Evolutionary conservation across 164 flowering plant species (phyloP), one percentile per base, ranked within the genome.

Genomic region (Umbilicus rupestris): DNA sequence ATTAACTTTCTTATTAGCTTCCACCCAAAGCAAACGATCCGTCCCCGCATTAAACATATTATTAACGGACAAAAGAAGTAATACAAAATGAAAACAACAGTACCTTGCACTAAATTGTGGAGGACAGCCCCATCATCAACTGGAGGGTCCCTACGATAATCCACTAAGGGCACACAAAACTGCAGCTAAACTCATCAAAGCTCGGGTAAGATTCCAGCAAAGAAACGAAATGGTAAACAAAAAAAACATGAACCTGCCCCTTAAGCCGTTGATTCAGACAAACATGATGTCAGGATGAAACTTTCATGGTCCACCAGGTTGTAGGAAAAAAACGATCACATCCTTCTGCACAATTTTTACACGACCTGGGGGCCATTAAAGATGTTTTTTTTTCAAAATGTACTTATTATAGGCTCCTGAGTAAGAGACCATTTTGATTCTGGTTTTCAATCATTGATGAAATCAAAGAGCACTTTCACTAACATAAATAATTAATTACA

Each of bases 141-240:
- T 67, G 73, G 71, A 65, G 74, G 81, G 79, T 62, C 76, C 79
- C 78, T 60, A 55, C 20, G 2, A 63, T 64, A 63, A 31, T 22
- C 82, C 83, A 83, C 75, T 75, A 16, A 67, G 80, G 81, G 73
- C 17, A 28, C 44, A 68, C 84, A 78, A 49, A 52, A 26, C 69
- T 72, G 65, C 74, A 76, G 66, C 67, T 62, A 69, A 79, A 66
- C 63, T 72, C 75, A 66, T 62, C 68, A 66, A 62, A 62, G 26
- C 66, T 66, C 22, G 20, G 41, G 46, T 59, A 33, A 65, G 28
- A 35, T 22, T 66, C 50, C 35, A 46, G 46, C 64, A 37, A 60
- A 47, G 33, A 62, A 16, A 70, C 11, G 3, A 55, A 10, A 44
- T 35, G 10, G 46, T 24, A 50, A 31, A 49, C 45, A 65, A 62